Conservation (phyloP, 352 stramenopile genomes). For the Globisporangium viniferum region DNA sequence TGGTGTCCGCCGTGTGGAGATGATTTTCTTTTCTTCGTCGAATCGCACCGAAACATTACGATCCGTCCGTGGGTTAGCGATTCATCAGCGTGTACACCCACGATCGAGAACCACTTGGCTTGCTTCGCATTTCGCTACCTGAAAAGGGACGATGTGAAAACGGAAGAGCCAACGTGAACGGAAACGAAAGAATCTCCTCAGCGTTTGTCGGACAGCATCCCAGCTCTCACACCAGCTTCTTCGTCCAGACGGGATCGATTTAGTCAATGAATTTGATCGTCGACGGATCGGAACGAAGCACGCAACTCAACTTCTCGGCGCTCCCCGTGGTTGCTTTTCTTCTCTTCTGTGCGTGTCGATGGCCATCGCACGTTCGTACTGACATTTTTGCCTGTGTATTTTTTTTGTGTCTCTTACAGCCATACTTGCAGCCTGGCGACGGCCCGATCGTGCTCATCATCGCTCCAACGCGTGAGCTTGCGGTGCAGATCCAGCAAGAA, state of each 20-base stretch:
- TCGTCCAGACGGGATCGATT: conserved; percentile 12
- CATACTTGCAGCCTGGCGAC: conserved; percentile 94
- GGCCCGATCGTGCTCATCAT: conserved; percentile 98
- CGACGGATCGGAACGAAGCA: conserved; percentile 23
- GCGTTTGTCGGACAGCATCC: conserved; percentile 12
- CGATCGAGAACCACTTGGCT: conserved; percentile 6
- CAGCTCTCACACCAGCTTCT: conserved; percentile 15
- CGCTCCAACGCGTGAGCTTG: conserved; percentile 98
- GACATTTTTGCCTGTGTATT: conserved; percentile 24
- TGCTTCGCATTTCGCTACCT: conserved; percentile 14
- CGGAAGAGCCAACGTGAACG: conserved; percentile 1
- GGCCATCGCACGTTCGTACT: conserved; percentile 23
- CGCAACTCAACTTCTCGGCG: conserved; percentile 43
- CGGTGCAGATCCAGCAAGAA: conserved; percentile 98
- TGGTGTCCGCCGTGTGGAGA: conserved; percentile 13
- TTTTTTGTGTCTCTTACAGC: conserved; percentile 42
- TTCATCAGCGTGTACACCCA: not conserved
- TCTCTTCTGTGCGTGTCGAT: conserved; percentile 10
- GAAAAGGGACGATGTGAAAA: conserved; percentile 14
- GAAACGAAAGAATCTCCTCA: conserved; percentile 9
- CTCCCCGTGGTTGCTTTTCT: conserved; percentile 34
- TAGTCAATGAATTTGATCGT: conserved; percentile 8
- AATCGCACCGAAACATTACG: conserved; percentile 9
- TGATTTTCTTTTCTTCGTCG: conserved; percentile 9
- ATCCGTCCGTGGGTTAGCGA: conserved; percentile 1